These are phyloP conservation scores for Starmera caribaea DNA, from an alignment of 805 yeast genomes.

Conservation along the genomic window DNA sequence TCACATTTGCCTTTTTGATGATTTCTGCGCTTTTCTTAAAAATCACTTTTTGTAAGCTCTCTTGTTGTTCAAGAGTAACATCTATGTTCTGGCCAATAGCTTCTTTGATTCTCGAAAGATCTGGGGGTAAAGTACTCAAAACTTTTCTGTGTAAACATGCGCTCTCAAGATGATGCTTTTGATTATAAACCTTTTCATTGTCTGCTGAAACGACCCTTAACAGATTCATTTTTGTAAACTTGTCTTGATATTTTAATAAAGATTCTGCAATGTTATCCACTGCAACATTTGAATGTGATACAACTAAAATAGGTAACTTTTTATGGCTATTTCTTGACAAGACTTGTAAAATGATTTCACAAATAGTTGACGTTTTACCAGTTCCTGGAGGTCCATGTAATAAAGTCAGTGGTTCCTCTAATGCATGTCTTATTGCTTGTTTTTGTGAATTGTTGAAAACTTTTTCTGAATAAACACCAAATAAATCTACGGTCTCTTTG, in stretches of 20 bases:
- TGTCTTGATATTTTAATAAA: conserved; percentile 37
- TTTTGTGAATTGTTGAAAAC: conserved; percentile 53
- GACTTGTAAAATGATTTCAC: conserved; percentile 50
- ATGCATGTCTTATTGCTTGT: conserved; percentile 58
- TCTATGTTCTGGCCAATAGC: conserved; percentile 34
- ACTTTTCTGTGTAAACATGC: conserved; percentile 60
- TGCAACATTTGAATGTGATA: conserved; percentile 69
- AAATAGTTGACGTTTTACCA: conserved; percentile 66
- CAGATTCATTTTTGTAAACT: conserved; percentile 23
- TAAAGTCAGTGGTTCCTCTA: conserved; percentile 46
- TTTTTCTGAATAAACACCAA: conserved; percentile 6
- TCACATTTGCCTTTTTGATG: conserved; percentile 56
- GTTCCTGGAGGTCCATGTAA: conserved; percentile 79
- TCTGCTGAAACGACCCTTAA: conserved; percentile 49
- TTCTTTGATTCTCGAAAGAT: conserved; percentile 31
- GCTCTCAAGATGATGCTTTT: conserved; percentile 43
- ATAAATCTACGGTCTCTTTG: conserved; percentile 32
- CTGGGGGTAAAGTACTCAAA: conserved; percentile 35
- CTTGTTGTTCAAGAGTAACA: conserved; percentile 33
- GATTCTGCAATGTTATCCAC: conserved; percentile 71
- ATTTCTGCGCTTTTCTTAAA: conserved; percentile 37
- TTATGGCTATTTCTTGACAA: conserved; percentile 34
- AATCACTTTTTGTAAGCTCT: conserved; percentile 38
- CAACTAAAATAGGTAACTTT: conserved; percentile 57
- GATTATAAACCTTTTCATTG: conserved; percentile 51